Evolutionary conservation across 2,329 filamentous ascomycete genomes (phyloP), one percentile per base, ranked within the genome.

Genomic region (Epichloe coenophiala): DNA sequence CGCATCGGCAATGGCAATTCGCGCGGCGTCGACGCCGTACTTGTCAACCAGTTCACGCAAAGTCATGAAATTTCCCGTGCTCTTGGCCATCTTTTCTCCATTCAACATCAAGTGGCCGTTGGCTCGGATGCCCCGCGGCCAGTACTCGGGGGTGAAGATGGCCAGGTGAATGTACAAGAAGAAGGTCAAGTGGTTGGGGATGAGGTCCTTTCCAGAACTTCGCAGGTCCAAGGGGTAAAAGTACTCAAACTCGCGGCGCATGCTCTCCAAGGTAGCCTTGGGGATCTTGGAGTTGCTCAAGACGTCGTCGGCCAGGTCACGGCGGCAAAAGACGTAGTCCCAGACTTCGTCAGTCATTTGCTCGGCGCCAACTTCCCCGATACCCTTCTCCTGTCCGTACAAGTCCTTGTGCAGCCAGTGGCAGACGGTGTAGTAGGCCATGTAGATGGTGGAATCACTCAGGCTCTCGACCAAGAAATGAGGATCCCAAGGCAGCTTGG

Each of bases 81-180:
- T 91, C 74, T 98, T 98, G 66, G 83, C 86, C 93, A 98, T 98
- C 78, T 98, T 98, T 65, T 95, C 88, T 47, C 91, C 91, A 65
- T 98, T 98, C 56, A 98, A 76, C 67, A 95, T 81, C 61, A 97
- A 71, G 70, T 97, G 91, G 1, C 93, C 93, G 63, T 98, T 98
- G 55, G 86, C 83, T 57, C 93, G 85, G 57, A 97, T 77, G 55
- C 83, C 83, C 48, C 78, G 78, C 11, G 93, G 93, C 89, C 91
- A 96, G 73, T 89, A 94, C 66, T 91, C 80, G 53, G 80, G 78
- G 12, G 83, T 80, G 76, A 96, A 97, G 42, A 98, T 77, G 11
- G 93, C 93, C 56, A 93, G 68, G 67, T 97, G 93, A 58, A 91
- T 84, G 71, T 97, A 97, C 50, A 97, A 77, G 77, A 86, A 93